phyloP scores from a whole-genome alignment of 169 alveolate genomes.

The Eimeria sp. region DNA sequence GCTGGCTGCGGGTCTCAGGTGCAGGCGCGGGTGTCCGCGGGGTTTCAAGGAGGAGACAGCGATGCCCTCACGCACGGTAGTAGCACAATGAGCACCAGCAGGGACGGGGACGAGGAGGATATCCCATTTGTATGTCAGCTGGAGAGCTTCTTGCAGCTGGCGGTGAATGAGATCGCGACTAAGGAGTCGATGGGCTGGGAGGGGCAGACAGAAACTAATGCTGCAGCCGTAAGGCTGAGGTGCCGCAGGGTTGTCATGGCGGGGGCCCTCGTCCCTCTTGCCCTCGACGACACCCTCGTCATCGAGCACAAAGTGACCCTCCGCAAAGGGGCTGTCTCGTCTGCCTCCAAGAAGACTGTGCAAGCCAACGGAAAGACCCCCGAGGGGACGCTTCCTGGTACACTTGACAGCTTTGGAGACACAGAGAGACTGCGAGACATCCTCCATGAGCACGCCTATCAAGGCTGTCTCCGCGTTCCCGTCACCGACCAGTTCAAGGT shows the following conservation, averaged over 20 bases:
- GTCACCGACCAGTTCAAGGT: conserved; percentile 40
- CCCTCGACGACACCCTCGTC: conserved; percentile 75
- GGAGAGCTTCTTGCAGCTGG: conserved; percentile 38
- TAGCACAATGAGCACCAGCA: conserved; percentile 60
- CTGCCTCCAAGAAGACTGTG: neutral
- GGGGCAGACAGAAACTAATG: conserved; percentile 6
- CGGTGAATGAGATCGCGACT: conserved; percentile 1
- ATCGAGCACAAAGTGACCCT: conserved; percentile 69
- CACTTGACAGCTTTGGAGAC: neutral
- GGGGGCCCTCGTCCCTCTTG: conserved; percentile 77
- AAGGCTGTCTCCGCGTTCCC: conserved; percentile 58
- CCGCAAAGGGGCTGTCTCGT: neutral
- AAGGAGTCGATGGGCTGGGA: conserved; percentile 37
- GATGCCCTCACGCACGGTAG: conserved; percentile 22
- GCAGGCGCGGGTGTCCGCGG: conserved; percentile 9
- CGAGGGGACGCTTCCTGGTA: neutral
- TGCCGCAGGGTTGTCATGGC: conserved; percentile 56
- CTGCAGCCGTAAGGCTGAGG: conserved; percentile 33
- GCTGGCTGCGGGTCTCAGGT: neutral
- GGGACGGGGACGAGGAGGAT: conserved; percentile 47
- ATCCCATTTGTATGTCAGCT: conserved; percentile 17
- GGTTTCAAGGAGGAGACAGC: conserved; percentile 4
- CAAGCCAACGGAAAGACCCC: neutral
- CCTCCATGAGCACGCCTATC: conserved; percentile 41
- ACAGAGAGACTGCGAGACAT: conserved; percentile 41